Evolutionary conservation across 495 filamentous ascomycete genomes (phyloP).

Genomic region (Hypoxylon crocopeplum): DNA sequence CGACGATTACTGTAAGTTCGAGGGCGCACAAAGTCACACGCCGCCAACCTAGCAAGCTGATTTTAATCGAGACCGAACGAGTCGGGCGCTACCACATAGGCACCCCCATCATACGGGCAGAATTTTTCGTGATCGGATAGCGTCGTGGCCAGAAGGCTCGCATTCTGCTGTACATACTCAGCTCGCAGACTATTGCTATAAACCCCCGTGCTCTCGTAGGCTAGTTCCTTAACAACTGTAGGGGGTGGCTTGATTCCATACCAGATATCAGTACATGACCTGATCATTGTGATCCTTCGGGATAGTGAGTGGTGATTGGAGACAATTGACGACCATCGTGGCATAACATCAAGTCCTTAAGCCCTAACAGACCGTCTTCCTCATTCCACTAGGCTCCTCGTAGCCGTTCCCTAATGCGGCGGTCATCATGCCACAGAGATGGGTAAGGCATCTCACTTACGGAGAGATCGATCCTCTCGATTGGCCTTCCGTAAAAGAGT

Average conservation of each 20-base stretch:
- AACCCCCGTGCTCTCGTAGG: not conserved
- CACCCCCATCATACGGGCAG: conserved; percentile 5
- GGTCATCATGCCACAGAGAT: not conserved
- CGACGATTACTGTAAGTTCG: no score
- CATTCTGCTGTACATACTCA: conserved; percentile 1
- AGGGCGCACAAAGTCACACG: conserved; percentile 18
- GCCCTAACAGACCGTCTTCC: no score
- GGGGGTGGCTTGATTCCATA: not conserved
- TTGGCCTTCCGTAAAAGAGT: not conserved
- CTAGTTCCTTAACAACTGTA: conserved; percentile 12
- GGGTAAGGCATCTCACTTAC: no score
- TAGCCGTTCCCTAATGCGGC: conserved; percentile 2
- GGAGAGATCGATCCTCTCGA: not conserved
- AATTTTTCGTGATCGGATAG: no score
- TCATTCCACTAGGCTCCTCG: not conserved
- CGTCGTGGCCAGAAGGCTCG: no score
- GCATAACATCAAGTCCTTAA: no score
- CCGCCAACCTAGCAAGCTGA: conserved; percentile 3
- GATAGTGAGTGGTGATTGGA: conserved; percentile 16
- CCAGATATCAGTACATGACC: conserved; percentile 10
- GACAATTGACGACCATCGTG: not conserved
- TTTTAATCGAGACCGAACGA: conserved; percentile 5
- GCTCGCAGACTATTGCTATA: conserved; percentile 25
- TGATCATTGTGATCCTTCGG: conserved; percentile 24
- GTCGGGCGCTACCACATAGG: conserved; percentile 7